These are phyloP conservation scores for Crucibulum parvulum DNA, from an alignment of 1,284 basidiomycete species.

Conservation along the genomic window DNA sequence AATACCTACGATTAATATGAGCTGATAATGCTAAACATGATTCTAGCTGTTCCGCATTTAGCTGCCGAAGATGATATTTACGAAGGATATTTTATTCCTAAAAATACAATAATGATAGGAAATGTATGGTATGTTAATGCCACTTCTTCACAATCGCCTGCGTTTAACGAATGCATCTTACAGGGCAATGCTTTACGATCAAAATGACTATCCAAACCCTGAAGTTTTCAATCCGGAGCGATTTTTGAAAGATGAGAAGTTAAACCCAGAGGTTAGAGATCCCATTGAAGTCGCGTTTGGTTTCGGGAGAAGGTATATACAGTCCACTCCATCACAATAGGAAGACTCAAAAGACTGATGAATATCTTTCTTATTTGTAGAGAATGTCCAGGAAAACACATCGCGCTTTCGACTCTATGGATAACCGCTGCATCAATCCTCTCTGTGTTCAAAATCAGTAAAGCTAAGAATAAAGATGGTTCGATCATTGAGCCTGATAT, in stretches of 20 bases:
- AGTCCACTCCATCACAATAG: neutral
- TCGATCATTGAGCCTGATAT: constrained; percentile 24
- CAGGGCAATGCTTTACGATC: constrained; percentile 48
- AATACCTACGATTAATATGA: neutral
- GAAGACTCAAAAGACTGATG: neutral
- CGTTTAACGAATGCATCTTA: neutral
- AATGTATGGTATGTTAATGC: constrained; percentile 6
- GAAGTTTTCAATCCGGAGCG: constrained; percentile 46
- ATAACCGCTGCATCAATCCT: constrained; percentile 37
- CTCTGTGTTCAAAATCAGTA: constrained; percentile 30
- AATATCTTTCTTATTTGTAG: constrained; percentile 22
- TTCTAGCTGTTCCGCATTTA: neutral
- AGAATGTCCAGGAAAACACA: constrained; percentile 51
- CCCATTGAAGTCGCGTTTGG: constrained; percentile 35
- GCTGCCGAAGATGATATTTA: constrained; percentile 38
- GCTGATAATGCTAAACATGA: neutral
- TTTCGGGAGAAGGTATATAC: constrained; percentile 39
- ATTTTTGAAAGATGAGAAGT: constrained; percentile 35
- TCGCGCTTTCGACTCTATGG: constrained; percentile 37
- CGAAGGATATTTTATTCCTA: constrained; percentile 41
- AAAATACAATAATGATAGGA: constrained; percentile 39
- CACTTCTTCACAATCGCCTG: neutral
- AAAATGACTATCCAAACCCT: constrained; percentile 42
- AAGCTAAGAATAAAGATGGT: constrained; percentile 24
- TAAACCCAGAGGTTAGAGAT: constrained; percentile 27